These are phyloP conservation scores for Aspergillus bertholletiae DNA, from an alignment of 495 filamentous ascomycete genomes.

Conservation along the genomic window DNA sequence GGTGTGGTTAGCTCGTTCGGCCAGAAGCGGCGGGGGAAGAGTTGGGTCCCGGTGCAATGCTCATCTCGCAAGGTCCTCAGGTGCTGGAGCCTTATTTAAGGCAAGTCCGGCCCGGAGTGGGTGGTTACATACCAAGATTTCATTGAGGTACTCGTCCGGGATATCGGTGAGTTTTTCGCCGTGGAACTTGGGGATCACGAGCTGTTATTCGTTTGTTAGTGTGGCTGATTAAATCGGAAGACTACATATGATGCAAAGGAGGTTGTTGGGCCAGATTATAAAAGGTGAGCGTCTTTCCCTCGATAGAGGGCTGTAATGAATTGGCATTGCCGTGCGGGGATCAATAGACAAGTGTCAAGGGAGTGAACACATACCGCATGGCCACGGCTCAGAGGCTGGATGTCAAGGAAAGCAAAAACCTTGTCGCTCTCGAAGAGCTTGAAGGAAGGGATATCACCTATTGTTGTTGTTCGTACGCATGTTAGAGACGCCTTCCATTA, in stretches of 20 bases:
- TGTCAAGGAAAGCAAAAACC: conserved; percentile 95
- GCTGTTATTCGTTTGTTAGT: conserved; percentile 45
- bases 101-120: neutral
- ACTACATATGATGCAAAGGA: neutral
- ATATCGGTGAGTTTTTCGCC: conserved; percentile 90
- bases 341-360: neutral
- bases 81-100: conserved; percentile 5
- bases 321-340: conserved; percentile 19
- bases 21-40: conserved; percentile 1
- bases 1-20: neutral
- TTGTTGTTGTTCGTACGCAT: conserved; percentile 7
- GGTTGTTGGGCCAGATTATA: neutral
- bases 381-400: conserved; percentile 78
- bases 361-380: conserved; percentile 61
- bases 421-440: conserved; percentile 93
- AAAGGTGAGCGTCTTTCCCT: neutral
- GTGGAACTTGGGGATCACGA: conserved; percentile 95
- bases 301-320: neutral
- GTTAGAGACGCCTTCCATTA: conserved; percentile 2
- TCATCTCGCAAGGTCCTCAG: conserved; percentile 20
- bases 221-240: neutral
- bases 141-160: conserved; percentile 80
- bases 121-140: conserved; percentile 65
- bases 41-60: neutral
- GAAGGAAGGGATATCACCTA: conserved; percentile 93